These are phyloP conservation scores for Debaryomycetaceae sp. DNA, from an alignment of 1,139 yeast genomes.

Conservation along the genomic window DNA sequence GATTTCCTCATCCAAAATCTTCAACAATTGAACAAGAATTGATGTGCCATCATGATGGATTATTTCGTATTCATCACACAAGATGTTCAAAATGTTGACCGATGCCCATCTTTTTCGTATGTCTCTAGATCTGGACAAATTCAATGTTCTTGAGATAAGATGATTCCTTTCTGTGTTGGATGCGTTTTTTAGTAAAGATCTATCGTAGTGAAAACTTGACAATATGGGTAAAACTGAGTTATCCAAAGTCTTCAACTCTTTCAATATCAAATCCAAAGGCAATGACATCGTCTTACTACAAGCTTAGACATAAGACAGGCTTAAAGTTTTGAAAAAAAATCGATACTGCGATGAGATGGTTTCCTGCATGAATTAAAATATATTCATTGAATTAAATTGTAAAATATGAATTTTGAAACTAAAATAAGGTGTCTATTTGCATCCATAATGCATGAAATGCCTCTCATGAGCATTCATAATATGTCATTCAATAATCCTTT, in stretches of 20 bases:
- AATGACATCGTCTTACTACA: conserved; percentile 23
- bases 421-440: background rate
- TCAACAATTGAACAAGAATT: conserved; percentile 53
- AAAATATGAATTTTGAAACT: background rate
- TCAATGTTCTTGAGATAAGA: conserved; percentile 52
- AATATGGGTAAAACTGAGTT: conserved; percentile 33
- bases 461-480: conserved; percentile 12
- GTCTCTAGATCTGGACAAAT: conserved; percentile 49
- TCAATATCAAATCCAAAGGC: conserved; percentile 30
- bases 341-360: background rate
- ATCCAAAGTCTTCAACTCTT: conserved; percentile 34
- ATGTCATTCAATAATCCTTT: conserved; percentile 29
- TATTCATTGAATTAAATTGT: background rate
- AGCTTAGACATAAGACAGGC: background rate
- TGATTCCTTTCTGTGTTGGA: conserved; percentile 55
- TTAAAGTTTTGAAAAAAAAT: background rate
- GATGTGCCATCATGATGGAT: conserved; percentile 57
- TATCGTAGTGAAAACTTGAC: conserved; percentile 24
- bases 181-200: conserved; percentile 32
- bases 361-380: background rate
- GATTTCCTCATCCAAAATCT: conserved; percentile 53
- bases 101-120: conserved; percentile 61
- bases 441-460: background rate
- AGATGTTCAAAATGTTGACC: conserved; percentile 49
- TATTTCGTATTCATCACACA: conserved; percentile 50